Evolutionary conservation across 2,329 filamentous ascomycete species (phyloP).

Genomic region (Penicillium capsulatum): DNA sequence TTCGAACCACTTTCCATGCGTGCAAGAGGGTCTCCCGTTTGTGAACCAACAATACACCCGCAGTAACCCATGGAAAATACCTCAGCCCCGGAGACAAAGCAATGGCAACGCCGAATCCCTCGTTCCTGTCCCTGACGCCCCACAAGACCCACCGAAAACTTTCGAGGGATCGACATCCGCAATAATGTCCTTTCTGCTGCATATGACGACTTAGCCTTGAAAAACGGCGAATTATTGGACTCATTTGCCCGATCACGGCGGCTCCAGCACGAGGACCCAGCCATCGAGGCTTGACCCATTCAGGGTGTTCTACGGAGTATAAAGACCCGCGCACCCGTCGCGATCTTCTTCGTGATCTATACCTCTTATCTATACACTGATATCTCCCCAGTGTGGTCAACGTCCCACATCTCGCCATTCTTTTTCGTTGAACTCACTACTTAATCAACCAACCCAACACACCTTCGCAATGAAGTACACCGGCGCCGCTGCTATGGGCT

Average conservation of each 20-base stretch:
- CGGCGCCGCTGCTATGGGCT: constrained; percentile 15
- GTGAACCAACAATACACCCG: no score
- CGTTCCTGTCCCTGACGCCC: no score
- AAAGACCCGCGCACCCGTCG: neutral
- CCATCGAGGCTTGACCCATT: no score
- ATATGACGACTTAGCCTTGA: constrained; percentile 6
- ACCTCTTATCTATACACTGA: constrained; percentile 1
- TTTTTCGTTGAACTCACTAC: constrained; percentile 2
- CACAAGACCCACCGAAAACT: no score
- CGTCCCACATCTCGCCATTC: constrained; percentile 1
- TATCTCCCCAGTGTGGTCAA: constrained; percentile 1
- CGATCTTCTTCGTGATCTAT: neutral
- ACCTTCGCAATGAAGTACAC: constrained; percentile 19
- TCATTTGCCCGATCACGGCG: constrained; percentile 18
- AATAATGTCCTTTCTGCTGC: neutral
- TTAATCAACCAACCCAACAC: no score
- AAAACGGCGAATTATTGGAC: constrained; percentile 11
- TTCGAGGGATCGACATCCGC: constrained; percentile 4
- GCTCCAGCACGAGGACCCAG: constrained; percentile 8
- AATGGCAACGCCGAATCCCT: no score
- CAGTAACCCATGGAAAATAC: no score
- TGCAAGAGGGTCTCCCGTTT: no score
- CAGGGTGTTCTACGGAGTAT: neutral
- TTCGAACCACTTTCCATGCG: no score
- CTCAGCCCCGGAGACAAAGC: no score